These are phyloP conservation scores for Herpetospermum pedunculosum DNA, from an alignment of 306 rosid genomes.

Conservation along the genomic window DNA sequence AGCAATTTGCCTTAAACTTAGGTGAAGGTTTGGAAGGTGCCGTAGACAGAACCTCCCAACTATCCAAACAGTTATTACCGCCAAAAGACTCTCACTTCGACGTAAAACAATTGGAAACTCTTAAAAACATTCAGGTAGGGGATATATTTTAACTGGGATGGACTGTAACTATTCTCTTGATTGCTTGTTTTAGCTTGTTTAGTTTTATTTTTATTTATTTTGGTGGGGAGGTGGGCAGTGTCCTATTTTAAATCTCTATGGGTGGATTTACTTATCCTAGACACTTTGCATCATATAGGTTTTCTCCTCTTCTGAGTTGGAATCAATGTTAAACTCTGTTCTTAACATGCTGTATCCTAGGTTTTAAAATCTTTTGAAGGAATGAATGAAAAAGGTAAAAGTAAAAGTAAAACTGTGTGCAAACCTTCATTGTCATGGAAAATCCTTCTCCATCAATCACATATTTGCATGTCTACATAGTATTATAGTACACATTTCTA, in stretches of 20 bases:
- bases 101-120: conserved; percentile 35
- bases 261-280: not conserved
- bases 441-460: not conserved
- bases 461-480: not conserved
- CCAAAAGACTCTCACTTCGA: conserved; percentile 50
- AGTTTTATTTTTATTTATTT: not conserved
- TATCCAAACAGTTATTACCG: conserved; percentile 56
- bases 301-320: not conserved
- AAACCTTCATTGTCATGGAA: not conserved
- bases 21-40: conserved; percentile 54
- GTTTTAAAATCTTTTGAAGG: not conserved
- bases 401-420: not conserved
- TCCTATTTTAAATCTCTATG: not conserved
- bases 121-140: conserved; percentile 66
- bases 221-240: not conserved
- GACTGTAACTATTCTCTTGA: not conserved
- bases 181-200: not conserved
- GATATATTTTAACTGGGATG: not conserved
- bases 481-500: not conserved
- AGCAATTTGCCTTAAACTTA: conserved; percentile 52
- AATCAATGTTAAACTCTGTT: not conserved
- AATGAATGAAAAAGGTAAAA: not conserved
- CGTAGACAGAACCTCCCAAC: conserved; percentile 34
- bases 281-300: not conserved
- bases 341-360: not conserved